These are phyloP conservation scores for Sistotremastrum niveocremeum DNA, from an alignment of 768 basidiomycete species.

Conservation along the genomic window DNA sequence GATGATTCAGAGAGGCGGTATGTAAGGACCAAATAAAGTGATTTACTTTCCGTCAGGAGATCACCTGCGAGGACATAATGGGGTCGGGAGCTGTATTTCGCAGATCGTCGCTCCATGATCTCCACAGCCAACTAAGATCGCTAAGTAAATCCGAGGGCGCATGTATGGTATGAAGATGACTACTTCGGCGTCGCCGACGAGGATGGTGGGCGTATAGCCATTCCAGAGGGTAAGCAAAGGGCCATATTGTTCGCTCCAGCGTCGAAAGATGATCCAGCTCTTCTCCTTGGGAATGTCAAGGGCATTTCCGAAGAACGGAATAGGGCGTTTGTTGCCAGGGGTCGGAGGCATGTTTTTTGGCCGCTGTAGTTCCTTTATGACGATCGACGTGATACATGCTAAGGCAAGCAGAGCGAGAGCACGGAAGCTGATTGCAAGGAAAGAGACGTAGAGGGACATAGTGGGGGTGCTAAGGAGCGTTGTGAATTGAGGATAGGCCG, in stretches of 20 bases:
- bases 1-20: not conserved
- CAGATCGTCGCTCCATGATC: constrained; percentile 9
- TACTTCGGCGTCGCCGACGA: constrained; percentile 3
- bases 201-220: constrained; percentile 10
- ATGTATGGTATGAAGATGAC: not conserved
- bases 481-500: no score
- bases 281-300: constrained; percentile 8
- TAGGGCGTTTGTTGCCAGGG: constrained; percentile 5
- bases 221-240: constrained; percentile 11
- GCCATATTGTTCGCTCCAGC: constrained; percentile 8
- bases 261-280: constrained; percentile 8
- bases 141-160: not conserved
- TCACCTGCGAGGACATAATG: constrained; percentile 11
- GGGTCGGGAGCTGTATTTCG: constrained; percentile 10
- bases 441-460: no score
- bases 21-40: not conserved
- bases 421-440: no score
- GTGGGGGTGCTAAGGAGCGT: no score
- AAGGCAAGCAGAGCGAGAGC: no score
- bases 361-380: constrained; percentile 3
- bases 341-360: constrained; percentile 7
- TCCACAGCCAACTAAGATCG: constrained; percentile 3
- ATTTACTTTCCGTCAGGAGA: constrained; percentile 8
- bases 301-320: constrained; percentile 6
- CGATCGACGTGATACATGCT: not conserved